Conservation (phyloP, 148 eudicot genomes). For the Tetragonia tetragonoides region DNA sequence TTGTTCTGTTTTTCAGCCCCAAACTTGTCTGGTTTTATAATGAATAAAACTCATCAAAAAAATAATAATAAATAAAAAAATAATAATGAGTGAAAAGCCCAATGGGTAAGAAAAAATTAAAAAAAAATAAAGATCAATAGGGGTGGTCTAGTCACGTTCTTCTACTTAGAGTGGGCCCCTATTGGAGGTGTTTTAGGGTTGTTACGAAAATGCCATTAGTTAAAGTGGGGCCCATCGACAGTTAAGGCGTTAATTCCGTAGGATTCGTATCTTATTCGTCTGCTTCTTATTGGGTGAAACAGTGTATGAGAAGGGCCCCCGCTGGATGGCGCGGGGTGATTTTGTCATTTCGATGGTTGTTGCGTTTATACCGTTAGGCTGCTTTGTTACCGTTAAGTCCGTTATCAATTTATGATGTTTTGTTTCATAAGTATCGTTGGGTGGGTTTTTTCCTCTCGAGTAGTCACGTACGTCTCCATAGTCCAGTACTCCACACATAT, state of each 20-base stretch:
- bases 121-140: too few species aligned
- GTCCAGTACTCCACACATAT: too few species aligned
- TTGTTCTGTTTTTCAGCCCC: conserved; percentile 9
- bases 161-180: not conserved
- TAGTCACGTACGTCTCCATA: too few species aligned
- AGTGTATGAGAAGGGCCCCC: too few species aligned
- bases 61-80: too few species aligned
- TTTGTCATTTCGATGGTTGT: not conserved
- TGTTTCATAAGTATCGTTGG: too few species aligned
- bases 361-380: not conserved
- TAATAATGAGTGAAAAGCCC: too few species aligned
- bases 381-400: not conserved
- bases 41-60: not conserved
- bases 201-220: conserved; percentile 33
- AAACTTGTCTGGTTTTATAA: conserved; percentile 16
- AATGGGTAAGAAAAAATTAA: too few species aligned
- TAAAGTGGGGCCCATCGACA: conserved; percentile 30
- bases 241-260: conserved; percentile 47
- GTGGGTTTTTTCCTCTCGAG: too few species aligned
- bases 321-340: not conserved
- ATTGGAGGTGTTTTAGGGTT: not conserved
- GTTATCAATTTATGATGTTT: too few species aligned
- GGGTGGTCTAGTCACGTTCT: too few species aligned
- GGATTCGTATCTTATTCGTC: conserved; percentile 16
- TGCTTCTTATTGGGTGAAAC: conserved; percentile 1